These are phyloP conservation scores for Fusarium pseudocircinatum DNA, from an alignment of 2,329 filamentous ascomycete species.

Conservation along the genomic window DNA sequence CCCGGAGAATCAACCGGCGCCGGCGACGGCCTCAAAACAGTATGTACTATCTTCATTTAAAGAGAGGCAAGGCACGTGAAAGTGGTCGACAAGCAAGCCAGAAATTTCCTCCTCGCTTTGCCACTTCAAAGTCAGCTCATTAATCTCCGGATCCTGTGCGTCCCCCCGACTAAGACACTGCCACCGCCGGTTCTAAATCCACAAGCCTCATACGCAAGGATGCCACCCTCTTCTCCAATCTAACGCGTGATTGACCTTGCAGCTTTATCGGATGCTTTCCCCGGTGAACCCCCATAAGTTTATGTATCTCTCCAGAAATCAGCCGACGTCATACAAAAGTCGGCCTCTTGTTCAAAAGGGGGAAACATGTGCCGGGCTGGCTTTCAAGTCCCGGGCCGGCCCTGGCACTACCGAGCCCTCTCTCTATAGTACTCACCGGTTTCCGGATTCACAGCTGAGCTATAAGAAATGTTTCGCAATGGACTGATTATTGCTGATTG, in stretches of 20 bases:
- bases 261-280: conserved; percentile 2
- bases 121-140: background rate
- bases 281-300: background rate
- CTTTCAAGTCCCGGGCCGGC: conserved; percentile 5
- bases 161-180: background rate
- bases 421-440: background rate
- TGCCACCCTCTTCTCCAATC: background rate
- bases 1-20: conserved; percentile 8
- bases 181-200: conserved; percentile 12
- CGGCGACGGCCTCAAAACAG: background rate
- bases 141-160: background rate
- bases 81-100: background rate
- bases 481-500: background rate
- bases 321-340: conserved; percentile 9
- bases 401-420: background rate
- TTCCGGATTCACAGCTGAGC: background rate
- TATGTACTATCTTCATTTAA: background rate
- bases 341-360: background rate
- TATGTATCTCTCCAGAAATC: background rate
- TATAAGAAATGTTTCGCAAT: background rate
- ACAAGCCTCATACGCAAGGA: background rate
- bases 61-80: background rate
- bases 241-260: background rate
- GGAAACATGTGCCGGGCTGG: background rate
- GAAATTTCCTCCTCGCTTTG: background rate